A percentile compares a stretch with the other conserved stretches of the same genome.
phyloP scores from a whole-genome alignment of 2,329 filamentous ascomycete species.

The Aspergillus thermomutatus region DNA sequence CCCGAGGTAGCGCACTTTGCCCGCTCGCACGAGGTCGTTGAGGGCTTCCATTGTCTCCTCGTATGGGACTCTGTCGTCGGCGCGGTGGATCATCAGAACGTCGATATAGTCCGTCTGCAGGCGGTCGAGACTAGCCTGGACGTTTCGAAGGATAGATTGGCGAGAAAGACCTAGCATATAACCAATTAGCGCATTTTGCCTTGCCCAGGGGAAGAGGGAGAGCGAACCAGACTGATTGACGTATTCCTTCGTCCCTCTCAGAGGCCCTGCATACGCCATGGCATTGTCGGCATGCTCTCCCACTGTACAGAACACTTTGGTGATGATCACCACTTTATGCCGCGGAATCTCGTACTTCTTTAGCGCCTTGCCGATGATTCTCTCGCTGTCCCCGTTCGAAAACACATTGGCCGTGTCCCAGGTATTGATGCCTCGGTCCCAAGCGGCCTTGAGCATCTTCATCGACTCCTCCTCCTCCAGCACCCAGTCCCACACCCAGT shows the following conservation, averaged over 20 bases:
- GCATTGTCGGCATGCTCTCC: slow-evolving; percentile 9
- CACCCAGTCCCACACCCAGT: not conserved
- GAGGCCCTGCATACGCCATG: no score
- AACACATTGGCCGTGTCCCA: slow-evolving; percentile 16
- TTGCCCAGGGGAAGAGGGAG: no score
- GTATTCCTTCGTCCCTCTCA: not conserved
- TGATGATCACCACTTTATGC: slow-evolving; percentile 20
- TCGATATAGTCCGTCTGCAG: slow-evolving; percentile 36
- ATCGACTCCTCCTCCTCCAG: not conserved
- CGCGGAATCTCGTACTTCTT: slow-evolving; percentile 17
- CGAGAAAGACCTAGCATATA: slow-evolving; percentile 27
- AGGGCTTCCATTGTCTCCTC: slow-evolving; percentile 49
- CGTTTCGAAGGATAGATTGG: slow-evolving; percentile 40
- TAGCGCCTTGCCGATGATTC: slow-evolving; percentile 59
- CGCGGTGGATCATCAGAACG: not conserved
- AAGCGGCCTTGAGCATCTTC: not conserved
- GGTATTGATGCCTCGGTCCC: slow-evolving; percentile 26
- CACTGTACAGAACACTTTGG: slow-evolving; percentile 18
- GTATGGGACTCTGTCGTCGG: slow-evolving; percentile 34
- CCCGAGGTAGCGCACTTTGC: slow-evolving; percentile 34
- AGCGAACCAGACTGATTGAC: slow-evolving; percentile 7
- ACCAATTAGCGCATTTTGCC: not conserved
- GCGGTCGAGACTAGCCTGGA: slow-evolving; percentile 37
- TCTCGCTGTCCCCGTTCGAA: slow-evolving; percentile 58
- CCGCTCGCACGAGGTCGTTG: slow-evolving; percentile 34